Conservation (phyloP, 1,284 basidiomycete genomes). For the Sporisorium iseilematis-ciliati region DNA sequence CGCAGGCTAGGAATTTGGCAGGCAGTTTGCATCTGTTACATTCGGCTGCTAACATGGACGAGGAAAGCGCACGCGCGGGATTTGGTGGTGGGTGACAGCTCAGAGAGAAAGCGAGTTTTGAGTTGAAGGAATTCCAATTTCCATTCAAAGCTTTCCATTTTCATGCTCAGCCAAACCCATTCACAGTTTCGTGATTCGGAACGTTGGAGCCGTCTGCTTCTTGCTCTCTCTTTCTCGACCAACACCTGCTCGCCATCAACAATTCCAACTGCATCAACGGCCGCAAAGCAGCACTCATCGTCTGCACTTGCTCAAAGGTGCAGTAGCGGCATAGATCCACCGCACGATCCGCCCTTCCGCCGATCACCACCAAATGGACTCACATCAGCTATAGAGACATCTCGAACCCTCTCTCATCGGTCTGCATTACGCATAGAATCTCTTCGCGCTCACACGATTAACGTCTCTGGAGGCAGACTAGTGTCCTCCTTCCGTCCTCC, state of each 20-base stretch:
- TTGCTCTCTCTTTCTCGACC: neutral
- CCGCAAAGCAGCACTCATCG: neutral
- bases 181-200: neutral
- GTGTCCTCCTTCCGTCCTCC: constrained; percentile 1
- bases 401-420: neutral
- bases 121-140: too few species aligned
- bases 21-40: neutral
- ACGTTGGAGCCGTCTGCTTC: neutral
- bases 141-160: neutral
- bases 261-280: neutral
- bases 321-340: neutral
- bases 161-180: constrained; percentile 4
- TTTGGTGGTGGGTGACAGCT: constrained; percentile 4
- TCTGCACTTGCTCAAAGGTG: too few species aligned
- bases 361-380: too few species aligned
- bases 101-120: too few species aligned
- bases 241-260: constrained; percentile 5
- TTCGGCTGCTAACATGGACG: neutral
- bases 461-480: constrained; percentile 5
- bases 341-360: neutral
- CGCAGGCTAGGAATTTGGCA: too few species aligned
- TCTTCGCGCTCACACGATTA: neutral
- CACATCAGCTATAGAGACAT: too few species aligned
- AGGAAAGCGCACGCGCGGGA: neutral
- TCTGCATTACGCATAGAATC: neutral